A percentile compares a stretch with the other conserved stretches of the same genome.
These are phyloP conservation scores for Thelonectria blattea DNA, from an alignment of 2,329 filamentous ascomycete genomes.

Conservation along the genomic window DNA sequence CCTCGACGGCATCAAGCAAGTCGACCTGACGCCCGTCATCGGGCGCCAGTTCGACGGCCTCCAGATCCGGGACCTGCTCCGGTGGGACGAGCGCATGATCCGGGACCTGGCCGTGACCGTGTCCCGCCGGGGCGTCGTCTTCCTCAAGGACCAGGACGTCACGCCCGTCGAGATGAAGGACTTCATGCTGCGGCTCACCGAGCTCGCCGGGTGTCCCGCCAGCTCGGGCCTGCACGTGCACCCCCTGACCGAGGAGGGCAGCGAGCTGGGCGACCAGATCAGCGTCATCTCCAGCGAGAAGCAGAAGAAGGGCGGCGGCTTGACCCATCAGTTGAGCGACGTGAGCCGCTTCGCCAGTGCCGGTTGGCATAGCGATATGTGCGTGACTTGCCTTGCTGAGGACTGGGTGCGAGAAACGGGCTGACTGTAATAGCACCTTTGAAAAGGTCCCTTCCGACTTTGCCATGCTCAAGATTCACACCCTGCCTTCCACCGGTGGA, in stretches of 20 bases:
- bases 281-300: conserved; percentile 62
- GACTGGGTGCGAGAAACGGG: conserved; percentile 1
- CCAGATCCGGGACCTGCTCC: conserved; percentile 43
- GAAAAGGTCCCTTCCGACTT: conserved; percentile 66
- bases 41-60: conserved; percentile 54
- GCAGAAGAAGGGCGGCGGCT: conserved; percentile 59
- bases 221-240: conserved; percentile 61
- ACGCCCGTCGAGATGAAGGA: conserved; percentile 47
- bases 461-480: conserved; percentile 62
- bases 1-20: conserved; percentile 47
- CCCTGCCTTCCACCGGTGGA: conserved; percentile 62
- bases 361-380: conserved; percentile 60
- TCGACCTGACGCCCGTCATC: conserved; percentile 55
- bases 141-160: conserved; percentile 45
- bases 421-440: conserved; percentile 49
- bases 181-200: conserved; percentile 45
- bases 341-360: conserved; percentile 53
- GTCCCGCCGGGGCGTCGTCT: conserved; percentile 48
- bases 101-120: conserved; percentile 60
- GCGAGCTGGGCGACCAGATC: conserved; percentile 61
- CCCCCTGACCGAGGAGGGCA: conserved; percentile 58
- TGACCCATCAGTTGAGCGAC: conserved; percentile 58
- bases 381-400: conserved; percentile 10
- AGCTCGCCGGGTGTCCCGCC: conserved; percentile 46
- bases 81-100: conserved; percentile 53